Base-by-base conservation (phyloP, 306 rosid species). In the Cicer chorassanicum region DNA sequence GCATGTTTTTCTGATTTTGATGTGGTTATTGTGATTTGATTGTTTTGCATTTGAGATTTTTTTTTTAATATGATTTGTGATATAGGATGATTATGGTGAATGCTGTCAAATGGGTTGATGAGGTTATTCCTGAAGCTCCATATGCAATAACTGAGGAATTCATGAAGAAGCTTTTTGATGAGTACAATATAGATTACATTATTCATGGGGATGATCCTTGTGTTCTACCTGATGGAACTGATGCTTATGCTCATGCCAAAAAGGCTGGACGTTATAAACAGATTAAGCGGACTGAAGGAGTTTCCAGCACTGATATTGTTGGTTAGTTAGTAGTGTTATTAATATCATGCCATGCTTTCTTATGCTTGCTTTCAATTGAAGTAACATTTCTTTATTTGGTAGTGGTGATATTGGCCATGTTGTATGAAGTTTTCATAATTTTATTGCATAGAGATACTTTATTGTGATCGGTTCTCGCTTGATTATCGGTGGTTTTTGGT, bases 141-240 rank as follows among this genome's bases (percentile, higher is more conserved):
- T 95, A 95, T 80, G 99, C 86, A 21, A 95, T 95, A 77, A 92
- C 98, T 0, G 97, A 95, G 83, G 91, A 92, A 65, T 92, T 95
- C 84, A 92, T 95, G 98, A 79, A 85, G 76, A 92, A 73, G 41
- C 99, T 95, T 83, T 95, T 95, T 72, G 82, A 87, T 59, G 99
- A 90, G 85, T 86, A 95, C 79, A 88, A 89, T 15, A 95, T 95
- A 73, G 99, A 91, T 70, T 95, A 81, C 70, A 95, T 95, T 50
- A 95, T 95, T 67, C 99, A 95, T 54, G 99, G 99, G 15, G 99
- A 95, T 63, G 99, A 95, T 80, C 99, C 99, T 38, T 95, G 99
- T 85, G 83, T 95, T 77, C 99, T 95, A 76, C 97, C 99, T 0
- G 99, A 95, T 81, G 99, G 99, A 69, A 90, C 98, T 54, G 99